Conservation (phyloP, 1,284 basidiomycete genomes). For the Austropuccinia psidii region DNA sequence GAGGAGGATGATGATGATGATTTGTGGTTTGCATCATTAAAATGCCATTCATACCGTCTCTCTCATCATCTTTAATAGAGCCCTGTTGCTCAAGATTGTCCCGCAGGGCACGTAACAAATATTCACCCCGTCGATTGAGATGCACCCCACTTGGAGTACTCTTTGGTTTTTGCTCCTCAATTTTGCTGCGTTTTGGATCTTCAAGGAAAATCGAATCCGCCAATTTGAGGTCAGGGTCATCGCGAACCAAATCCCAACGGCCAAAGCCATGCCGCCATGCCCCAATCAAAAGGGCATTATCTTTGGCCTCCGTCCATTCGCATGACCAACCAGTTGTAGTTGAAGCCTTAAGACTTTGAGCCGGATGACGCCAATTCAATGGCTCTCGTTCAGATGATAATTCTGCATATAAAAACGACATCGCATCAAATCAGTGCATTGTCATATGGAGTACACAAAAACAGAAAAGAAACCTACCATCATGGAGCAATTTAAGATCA, state of each 20-base stretch:
- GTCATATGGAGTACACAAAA: background rate
- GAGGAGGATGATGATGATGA: slow-evolving; percentile 30
- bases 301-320: slow-evolving; percentile 85
- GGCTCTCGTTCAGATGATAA: slow-evolving; percentile 32
- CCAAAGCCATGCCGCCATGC: slow-evolving; percentile 92
- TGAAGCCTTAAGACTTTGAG: slow-evolving; percentile 24
- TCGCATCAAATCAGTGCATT: background rate
- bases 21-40: slow-evolving; percentile 1
- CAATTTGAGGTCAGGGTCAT: slow-evolving; percentile 73
- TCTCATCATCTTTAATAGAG: slow-evolving; percentile 7
- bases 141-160: slow-evolving; percentile 94
- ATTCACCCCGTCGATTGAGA: slow-evolving; percentile 92
- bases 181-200: slow-evolving; percentile 68
- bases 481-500: slow-evolving; percentile 80
- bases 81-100: slow-evolving; percentile 77
- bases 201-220: slow-evolving; percentile 95
- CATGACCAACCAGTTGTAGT: slow-evolving; percentile 66
- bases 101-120: slow-evolving; percentile 75
- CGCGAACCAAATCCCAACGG: slow-evolving; percentile 91
- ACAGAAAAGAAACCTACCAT: slow-evolving; percentile 46
- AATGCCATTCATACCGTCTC: slow-evolving; percentile 9
- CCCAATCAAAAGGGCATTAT: slow-evolving; percentile 87
- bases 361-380: slow-evolving; percentile 34
- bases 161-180: slow-evolving; percentile 55
- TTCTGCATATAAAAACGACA: slow-evolving; percentile 6